Percentiles rank a stretch among this genome's conserved stretches.
phyloP scores from a whole-genome alignment of 176 grass and related monocot species.

The Cenchrus americanus region DNA sequence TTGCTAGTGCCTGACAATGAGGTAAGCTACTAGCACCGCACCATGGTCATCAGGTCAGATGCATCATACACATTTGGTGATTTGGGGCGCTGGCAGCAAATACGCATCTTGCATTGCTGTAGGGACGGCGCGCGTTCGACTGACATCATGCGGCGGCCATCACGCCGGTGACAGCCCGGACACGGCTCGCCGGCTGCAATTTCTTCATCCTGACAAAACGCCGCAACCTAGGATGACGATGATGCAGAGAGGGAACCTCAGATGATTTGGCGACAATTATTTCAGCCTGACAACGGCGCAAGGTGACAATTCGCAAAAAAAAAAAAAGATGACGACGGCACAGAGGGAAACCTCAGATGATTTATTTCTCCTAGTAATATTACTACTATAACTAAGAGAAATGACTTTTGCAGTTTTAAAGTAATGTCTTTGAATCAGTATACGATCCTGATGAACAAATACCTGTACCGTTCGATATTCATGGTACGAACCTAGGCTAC shows the following conservation, averaged over 20 bases:
- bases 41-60: not conserved
- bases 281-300: not conserved
- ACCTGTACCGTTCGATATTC: no score
- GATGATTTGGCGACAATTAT: not conserved
- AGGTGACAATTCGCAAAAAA: no score
- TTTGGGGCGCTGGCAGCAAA: not conserved
- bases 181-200: not conserved
- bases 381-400: not conserved
- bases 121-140: constrained; percentile 3
- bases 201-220: no score
- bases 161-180: not conserved
- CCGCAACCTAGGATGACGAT: not conserved
- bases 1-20: constrained; percentile 34
- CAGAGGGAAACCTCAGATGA: not conserved
- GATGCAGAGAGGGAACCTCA: not conserved
- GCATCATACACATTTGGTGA: not conserved
- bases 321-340: not conserved
- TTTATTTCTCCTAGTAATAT: no score
- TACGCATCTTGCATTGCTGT: not conserved
- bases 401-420: not conserved
- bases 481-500: no score
- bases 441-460: no score
- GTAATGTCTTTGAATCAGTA: not conserved
- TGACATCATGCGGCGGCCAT: constrained; percentile 9
- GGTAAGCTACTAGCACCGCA: constrained; percentile 10